phyloP scores from a whole-genome alignment of 2,329 filamentous ascomycete genomes.

The Calonectria naviculata region DNA sequence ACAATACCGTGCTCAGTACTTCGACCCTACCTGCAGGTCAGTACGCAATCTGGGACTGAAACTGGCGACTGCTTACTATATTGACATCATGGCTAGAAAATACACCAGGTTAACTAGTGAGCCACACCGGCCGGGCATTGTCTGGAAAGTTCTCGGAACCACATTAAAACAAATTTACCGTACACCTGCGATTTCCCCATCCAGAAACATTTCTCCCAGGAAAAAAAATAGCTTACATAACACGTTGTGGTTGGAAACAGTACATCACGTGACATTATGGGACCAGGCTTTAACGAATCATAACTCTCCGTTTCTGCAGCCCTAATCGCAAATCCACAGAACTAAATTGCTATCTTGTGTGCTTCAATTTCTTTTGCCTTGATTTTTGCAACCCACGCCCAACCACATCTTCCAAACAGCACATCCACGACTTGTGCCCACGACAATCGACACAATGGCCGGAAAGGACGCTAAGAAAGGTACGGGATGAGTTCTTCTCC shows the following conservation, averaged over 20 bases:
- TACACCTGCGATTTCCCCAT: not conserved
- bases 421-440: constrained; percentile 39
- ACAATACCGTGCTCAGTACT: not conserved
- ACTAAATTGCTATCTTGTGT: constrained; percentile 29
- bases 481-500: constrained; percentile 50
- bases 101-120: not conserved
- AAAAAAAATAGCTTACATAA: constrained; percentile 17
- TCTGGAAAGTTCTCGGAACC: not conserved
- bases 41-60: not conserved
- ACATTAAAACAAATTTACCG: not conserved
- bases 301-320: constrained; percentile 17
- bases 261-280: constrained; percentile 16
- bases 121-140: no score
- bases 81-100: not conserved
- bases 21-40: not conserved
- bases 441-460: constrained; percentile 47
- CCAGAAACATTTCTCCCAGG: not conserved
- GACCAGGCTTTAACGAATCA: constrained; percentile 22
- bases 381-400: constrained; percentile 30
- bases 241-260: not conserved
- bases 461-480: constrained; percentile 55
- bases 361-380: constrained; percentile 27
- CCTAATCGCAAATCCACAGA: constrained; percentile 38
- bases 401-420: constrained; percentile 38
- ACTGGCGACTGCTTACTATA: not conserved